These are phyloP conservation scores for Cryptococcus amylolentus DNA, from an alignment of 1,284 basidiomycete species.

Conservation along the genomic window DNA sequence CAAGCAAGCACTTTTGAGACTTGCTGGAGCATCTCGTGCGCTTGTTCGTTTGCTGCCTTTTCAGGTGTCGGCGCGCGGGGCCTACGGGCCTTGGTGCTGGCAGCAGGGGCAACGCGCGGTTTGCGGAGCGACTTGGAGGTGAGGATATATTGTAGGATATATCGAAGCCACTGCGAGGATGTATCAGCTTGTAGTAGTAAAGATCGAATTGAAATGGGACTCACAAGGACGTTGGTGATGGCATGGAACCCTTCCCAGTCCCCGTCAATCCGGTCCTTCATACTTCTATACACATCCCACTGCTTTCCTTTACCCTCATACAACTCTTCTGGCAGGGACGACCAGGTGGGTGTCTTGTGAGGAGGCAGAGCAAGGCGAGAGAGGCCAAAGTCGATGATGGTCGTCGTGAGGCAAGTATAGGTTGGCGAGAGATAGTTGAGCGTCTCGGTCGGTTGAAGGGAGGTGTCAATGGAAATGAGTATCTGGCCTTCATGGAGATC, in stretches of 20 bases:
- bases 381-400: conserved; percentile 91
- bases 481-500: conserved; percentile 99
- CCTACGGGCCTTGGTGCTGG: no score
- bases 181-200: background rate
- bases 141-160: conserved; percentile 35
- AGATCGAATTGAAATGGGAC: conserved; percentile 27
- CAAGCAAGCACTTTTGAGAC: conserved; percentile 9
- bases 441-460: conserved; percentile 9
- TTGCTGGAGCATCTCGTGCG: conserved; percentile 4
- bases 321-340: conserved; percentile 65
- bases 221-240: conserved; percentile 82
- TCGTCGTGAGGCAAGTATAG: conserved; percentile 63
- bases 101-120: conserved; percentile 12
- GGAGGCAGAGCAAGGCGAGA: conserved; percentile 64
- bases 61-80: no score
- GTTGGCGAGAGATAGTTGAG: conserved; percentile 33
- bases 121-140: conserved; percentile 27
- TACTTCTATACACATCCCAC: conserved; percentile 90
- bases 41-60: conserved; percentile 1
- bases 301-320: conserved; percentile 85
- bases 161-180: conserved; percentile 43
- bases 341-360: conserved; percentile 12
- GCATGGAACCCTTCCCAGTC: conserved; percentile 73
- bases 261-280: conserved; percentile 60
- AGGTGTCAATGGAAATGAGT: conserved; percentile 60